Evolutionary conservation across 495 filamentous ascomycete species (phyloP).

Genomic region (Haplographium delicatum): DNA sequence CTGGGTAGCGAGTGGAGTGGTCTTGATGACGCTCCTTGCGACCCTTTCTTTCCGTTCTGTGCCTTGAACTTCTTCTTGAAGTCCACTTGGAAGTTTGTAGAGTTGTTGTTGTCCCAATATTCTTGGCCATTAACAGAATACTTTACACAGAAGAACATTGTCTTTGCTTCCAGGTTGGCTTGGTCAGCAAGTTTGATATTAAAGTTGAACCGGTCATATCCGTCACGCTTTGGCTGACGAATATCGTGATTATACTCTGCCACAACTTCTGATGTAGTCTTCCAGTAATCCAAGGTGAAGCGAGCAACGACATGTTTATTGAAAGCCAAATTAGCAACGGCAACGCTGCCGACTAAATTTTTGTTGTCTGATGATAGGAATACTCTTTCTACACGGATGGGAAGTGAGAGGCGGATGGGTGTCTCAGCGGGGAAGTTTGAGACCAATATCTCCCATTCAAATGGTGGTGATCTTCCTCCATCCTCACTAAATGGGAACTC

Average conservation of each 20-base stretch:
- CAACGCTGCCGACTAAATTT: slow-evolving; percentile 73
- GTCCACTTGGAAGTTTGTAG: slow-evolving; percentile 84
- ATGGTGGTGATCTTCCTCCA: slow-evolving; percentile 46
- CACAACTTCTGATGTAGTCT: slow-evolving; percentile 88
- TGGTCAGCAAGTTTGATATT: slow-evolving; percentile 88
- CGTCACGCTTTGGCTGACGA: slow-evolving; percentile 58
- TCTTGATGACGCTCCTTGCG: slow-evolving; percentile 47
- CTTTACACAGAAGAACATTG: slow-evolving; percentile 83
- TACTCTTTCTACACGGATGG: slow-evolving; percentile 74
- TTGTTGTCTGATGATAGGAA: slow-evolving; percentile 85
- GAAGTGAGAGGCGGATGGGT: slow-evolving; percentile 53
- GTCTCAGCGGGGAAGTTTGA: slow-evolving; percentile 75
- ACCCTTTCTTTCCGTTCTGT: slow-evolving; percentile 48
- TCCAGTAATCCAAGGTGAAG: slow-evolving; percentile 97
- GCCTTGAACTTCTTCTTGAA: slow-evolving; percentile 71
- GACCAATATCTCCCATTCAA: slow-evolving; percentile 83
- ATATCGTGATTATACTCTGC: slow-evolving; percentile 84
- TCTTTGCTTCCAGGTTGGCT: slow-evolving; percentile 84
- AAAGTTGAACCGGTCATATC: slow-evolving; percentile 86
- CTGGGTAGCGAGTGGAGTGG: slow-evolving; percentile 62
- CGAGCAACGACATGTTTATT: slow-evolving; percentile 83
- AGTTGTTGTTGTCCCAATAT: slow-evolving; percentile 90
- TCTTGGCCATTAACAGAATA: slow-evolving; percentile 83
- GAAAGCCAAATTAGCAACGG: slow-evolving; percentile 84
- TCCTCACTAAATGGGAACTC: slow-evolving; percentile 82